Evolutionary conservation across 495 filamentous ascomycete genomes (phyloP).

Genomic region (Aspergillus egyptiacus): DNA sequence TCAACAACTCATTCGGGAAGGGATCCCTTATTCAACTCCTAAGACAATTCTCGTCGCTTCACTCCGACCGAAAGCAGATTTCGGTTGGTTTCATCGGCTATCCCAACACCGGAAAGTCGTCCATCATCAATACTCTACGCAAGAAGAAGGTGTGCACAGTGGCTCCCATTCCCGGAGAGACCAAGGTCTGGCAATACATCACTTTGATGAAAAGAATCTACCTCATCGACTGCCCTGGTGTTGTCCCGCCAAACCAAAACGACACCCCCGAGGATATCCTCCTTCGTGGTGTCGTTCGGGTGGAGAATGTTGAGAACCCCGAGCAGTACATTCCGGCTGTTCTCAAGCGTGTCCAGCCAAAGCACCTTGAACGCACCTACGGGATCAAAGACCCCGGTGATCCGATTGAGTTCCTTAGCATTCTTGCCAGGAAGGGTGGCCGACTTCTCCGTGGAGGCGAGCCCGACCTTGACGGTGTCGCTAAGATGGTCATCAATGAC

Average conservation of each 20-base stretch:
- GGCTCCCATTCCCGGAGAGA: slow-evolving; percentile 88
- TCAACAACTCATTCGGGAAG: slow-evolving; percentile 90
- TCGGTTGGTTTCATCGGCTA: slow-evolving; percentile 85
- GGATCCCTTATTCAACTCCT: slow-evolving; percentile 71
- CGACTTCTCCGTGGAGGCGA: slow-evolving; percentile 83
- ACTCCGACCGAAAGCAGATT: slow-evolving; percentile 87
- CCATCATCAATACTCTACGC: slow-evolving; percentile 85
- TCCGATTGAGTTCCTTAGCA: slow-evolving; percentile 75
- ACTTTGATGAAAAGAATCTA: slow-evolving; percentile 97
- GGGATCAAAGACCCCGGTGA: slow-evolving; percentile 63
- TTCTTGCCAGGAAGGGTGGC: slow-evolving; percentile 82
- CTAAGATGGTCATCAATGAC: slow-evolving; percentile 93
- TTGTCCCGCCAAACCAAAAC: slow-evolving; percentile 77
- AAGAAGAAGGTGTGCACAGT: slow-evolving; percentile 91
- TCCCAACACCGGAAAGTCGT: slow-evolving; percentile 85
- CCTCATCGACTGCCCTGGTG: slow-evolving; percentile 93
- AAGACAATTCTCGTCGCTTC: slow-evolving; percentile 88
- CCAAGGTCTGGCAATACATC: slow-evolving; percentile 97
- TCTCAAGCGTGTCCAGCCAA: slow-evolving; percentile 68
- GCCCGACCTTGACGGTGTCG: slow-evolving; percentile 85
- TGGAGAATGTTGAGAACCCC: slow-evolving; percentile 92
- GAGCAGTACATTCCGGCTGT: slow-evolving; percentile 91
- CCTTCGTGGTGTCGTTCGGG: slow-evolving; percentile 84
- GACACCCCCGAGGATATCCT: slow-evolving; percentile 85
- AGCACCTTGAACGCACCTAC: slow-evolving; percentile 90